These are phyloP conservation scores for Erigeron canadensis DNA, from an alignment of 129 eudicot species.

Conservation along the genomic window DNA sequence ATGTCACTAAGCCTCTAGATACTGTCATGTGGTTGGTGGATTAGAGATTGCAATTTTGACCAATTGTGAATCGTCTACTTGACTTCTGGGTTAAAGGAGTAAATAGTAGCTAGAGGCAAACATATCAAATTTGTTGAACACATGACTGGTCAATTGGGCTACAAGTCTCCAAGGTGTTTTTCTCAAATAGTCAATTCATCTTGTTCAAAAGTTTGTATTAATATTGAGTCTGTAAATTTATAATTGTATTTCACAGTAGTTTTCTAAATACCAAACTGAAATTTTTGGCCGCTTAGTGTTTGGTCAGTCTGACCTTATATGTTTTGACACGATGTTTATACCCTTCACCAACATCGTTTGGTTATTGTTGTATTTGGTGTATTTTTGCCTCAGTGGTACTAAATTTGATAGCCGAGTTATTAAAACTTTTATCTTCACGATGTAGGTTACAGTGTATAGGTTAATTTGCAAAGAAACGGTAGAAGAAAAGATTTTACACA, in stretches of 20 bases:
- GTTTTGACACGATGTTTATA: no score
- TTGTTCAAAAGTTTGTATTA: background rate
- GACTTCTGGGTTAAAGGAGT: background rate
- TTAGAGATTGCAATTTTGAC: background rate
- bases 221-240: background rate
- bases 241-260: background rate
- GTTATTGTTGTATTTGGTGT: no score
- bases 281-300: background rate
- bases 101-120: background rate
- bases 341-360: no score
- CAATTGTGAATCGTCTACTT: background rate
- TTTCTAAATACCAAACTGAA: background rate
- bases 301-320: background rate
- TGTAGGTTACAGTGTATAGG: constrained; percentile 92
- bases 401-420: background rate
- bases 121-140: background rate
- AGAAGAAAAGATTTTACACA: constrained; percentile 89
- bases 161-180: no score
- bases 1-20: background rate
- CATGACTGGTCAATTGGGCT: no score
- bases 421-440: constrained; percentile 2
- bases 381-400: background rate
- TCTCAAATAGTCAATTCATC: no score
- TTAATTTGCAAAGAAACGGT: constrained; percentile 95
- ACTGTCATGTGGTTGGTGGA: background rate